phyloP scores from a whole-genome alignment of 495 filamentous ascomycete species.

The Cladorrhinum samala region DNA sequence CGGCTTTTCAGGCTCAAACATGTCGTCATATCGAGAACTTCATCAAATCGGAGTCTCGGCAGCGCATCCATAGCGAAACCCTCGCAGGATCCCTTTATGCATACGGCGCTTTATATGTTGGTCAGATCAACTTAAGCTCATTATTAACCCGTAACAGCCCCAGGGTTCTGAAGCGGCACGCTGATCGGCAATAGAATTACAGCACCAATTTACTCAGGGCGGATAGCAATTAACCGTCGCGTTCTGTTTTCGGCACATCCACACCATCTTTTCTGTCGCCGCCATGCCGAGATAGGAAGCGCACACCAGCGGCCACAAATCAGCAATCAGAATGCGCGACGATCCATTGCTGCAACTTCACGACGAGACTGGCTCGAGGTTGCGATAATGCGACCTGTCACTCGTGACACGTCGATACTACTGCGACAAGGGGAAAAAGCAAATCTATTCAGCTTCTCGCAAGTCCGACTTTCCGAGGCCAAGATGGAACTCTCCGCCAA shows the following conservation, averaged over 20 bases:
- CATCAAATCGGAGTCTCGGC: background rate
- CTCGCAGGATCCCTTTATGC: background rate
- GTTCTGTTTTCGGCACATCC: conserved; percentile 8
- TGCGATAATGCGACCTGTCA: background rate
- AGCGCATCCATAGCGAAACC: background rate
- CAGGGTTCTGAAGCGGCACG: background rate
- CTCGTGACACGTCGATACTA: background rate
- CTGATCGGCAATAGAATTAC: conserved; percentile 1
- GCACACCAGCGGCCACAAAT: too few relatives aligned
- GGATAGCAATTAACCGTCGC: background rate
- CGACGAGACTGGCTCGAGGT: too few relatives aligned
- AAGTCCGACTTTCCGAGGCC: too few relatives aligned
- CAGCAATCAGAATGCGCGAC: too few relatives aligned
- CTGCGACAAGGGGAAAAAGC: too few relatives aligned
- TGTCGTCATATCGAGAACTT: background rate
- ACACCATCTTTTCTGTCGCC: background rate
- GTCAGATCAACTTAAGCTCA: background rate
- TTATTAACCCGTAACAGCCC: background rate
- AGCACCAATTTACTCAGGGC: conserved; percentile 5
- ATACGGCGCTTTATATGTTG: background rate
- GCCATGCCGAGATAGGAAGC: too few relatives aligned
- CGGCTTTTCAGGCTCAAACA: too few relatives aligned
- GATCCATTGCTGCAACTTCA: background rate
- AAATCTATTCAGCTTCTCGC: too few relatives aligned
- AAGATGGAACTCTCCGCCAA: background rate